phyloP scores from a whole-genome alignment of 2,329 filamentous ascomycete species.

The Falciphora oryzae region DNA sequence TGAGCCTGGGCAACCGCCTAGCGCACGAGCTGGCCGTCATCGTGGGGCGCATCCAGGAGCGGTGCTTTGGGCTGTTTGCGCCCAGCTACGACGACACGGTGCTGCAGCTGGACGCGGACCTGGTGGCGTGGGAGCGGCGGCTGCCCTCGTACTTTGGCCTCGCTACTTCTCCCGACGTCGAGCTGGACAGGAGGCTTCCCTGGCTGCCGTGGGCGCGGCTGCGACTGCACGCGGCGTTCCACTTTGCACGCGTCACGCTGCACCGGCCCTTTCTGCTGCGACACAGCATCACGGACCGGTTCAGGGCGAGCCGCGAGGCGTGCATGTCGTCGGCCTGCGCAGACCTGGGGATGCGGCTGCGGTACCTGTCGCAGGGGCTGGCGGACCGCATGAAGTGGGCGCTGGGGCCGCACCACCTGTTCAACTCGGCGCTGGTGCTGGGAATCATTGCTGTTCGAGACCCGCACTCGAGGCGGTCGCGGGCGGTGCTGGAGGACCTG shows the following conservation, averaged over 20 bases:
- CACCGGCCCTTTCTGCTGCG: constrained; percentile 33
- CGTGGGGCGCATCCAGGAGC: constrained; percentile 33
- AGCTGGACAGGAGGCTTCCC: constrained; percentile 22
- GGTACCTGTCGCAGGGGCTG: constrained; percentile 24
- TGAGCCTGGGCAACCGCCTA: constrained; percentile 26
- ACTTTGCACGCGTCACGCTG: constrained; percentile 34
- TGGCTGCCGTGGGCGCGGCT: constrained; percentile 32
- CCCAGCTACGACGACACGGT: constrained; percentile 33
- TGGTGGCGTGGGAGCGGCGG: constrained; percentile 25
- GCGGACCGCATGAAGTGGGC: constrained; percentile 29
- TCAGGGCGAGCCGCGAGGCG: constrained; percentile 31
- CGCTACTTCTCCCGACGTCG: constrained; percentile 22
- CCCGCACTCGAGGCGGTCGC: constrained; percentile 23
- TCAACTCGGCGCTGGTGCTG: constrained; percentile 35
- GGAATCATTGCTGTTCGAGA: constrained; percentile 30
- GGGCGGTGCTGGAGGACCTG: constrained; percentile 31
- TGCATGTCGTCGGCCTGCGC: constrained; percentile 35
- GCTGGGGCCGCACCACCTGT: constrained; percentile 31
- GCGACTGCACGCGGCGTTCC: constrained; percentile 32
- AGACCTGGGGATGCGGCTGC: constrained; percentile 31
- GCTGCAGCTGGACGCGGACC: constrained; percentile 27
- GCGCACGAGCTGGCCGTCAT: constrained; percentile 29
- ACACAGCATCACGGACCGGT: constrained; percentile 33
- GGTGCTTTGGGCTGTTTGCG: constrained; percentile 30
- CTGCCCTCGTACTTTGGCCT: constrained; percentile 30